Evolutionary conservation across 148 eudicot species (phyloP), one percentile per base, ranked within the genome.

Genomic region (Nepenthes mirabilis): DNA sequence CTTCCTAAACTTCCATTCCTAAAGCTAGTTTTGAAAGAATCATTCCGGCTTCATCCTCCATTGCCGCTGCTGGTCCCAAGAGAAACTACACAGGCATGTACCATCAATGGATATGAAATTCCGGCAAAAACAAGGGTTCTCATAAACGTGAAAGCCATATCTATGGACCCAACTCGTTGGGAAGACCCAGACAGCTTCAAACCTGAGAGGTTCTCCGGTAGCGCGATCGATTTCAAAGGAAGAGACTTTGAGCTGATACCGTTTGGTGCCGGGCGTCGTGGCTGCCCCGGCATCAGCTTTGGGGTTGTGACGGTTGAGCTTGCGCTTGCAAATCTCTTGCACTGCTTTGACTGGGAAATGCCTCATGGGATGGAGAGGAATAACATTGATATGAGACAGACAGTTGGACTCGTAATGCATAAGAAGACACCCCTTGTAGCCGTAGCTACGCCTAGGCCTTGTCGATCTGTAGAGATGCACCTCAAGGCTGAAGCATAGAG

Each of bases 41-140:
- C 80, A 2, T 61, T 85, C 4, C 73, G 91, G 61, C 70, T 85
- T n/a, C 81, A 85, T 48, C 85, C 88, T 34, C 78, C 88, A 1
- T 74, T n/a, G 14, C 85, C 88, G 14, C 47, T 76, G n/a, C 37
- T 23, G 0, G 23, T 23, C 23, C 23, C 23, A 23, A 23, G 23
- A 23, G 23, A 23, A 23, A 23, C 23, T 23, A 23, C 23, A 23
- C 23, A 23, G 23, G 23, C 23, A 23, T 23, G 23, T 23, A 23
- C 23, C 23, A 23, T 23, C 23, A 23, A 23, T 23, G 23, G 23
- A 23, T 23, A 23, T 23, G 23, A 23, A 23, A 23, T 23, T 23
- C 23, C 23, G 0, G 23, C 23, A 23, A 23, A 23, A 6, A 79
- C 83, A 14, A 23, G 23, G 59, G 88, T 82, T 1, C 63, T 80